Conservation (phyloP, 805 yeast species). For the Metschnikowia drakensbergensis region DNA sequence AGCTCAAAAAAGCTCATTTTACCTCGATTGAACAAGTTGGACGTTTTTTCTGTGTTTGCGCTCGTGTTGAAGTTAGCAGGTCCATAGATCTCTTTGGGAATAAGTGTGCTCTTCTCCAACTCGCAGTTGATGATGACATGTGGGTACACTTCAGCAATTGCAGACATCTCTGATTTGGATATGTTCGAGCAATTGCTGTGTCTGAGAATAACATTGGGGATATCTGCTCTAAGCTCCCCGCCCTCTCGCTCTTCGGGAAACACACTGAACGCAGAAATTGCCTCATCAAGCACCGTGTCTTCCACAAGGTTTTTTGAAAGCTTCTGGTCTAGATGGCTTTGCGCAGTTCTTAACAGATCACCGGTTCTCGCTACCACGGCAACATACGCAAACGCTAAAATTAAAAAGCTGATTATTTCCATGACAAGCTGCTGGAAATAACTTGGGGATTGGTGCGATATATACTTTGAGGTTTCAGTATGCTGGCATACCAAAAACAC, state of each 20-base stretch:
- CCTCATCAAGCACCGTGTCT: neutral
- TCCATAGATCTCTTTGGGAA: constrained; percentile 7
- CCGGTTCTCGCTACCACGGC: neutral
- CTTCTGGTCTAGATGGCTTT: neutral
- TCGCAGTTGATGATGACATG: constrained; percentile 13
- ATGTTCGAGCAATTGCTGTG: constrained; percentile 10
- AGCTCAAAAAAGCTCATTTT: constrained; percentile 6
- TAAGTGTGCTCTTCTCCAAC: constrained; percentile 9
- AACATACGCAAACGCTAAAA: neutral
- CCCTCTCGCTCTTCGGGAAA: neutral
- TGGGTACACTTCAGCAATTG: constrained; percentile 10
- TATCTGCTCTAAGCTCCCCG: neutral
- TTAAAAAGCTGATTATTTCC: neutral
- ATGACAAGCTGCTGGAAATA: too few relatives aligned
- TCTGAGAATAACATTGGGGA: neutral
- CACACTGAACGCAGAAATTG: neutral
- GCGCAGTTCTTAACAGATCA: neutral
- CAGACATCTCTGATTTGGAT: constrained; percentile 5
- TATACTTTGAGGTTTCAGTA: neutral
- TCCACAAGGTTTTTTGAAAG: neutral
- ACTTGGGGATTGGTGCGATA: neutral
- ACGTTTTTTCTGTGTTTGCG: neutral
- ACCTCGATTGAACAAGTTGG: neutral
- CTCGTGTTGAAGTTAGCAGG: neutral
- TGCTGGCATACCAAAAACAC: neutral